phyloP scores from a whole-genome alignment of 2,329 filamentous ascomycete genomes.

The Clonostachys chloroleuca region DNA sequence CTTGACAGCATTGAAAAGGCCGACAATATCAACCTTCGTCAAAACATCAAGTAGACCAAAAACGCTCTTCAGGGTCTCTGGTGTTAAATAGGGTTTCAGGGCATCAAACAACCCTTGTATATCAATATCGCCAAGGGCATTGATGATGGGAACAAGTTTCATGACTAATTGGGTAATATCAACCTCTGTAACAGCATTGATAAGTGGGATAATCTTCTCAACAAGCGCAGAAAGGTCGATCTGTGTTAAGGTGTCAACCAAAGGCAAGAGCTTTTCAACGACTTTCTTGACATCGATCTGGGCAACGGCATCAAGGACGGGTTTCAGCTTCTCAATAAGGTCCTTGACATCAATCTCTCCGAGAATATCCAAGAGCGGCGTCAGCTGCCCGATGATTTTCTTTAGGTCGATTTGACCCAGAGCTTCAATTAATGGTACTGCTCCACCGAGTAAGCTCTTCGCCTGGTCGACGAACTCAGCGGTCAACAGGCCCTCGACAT shows the following conservation, averaged over 20 bases:
- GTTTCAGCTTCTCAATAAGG: conserved; percentile 19
- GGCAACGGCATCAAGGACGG: conserved; percentile 18
- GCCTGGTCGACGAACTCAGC: conserved; percentile 21
- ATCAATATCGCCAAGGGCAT: conserved; percentile 26
- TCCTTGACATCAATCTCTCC: conserved; percentile 25
- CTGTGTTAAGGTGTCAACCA: conserved; percentile 17
- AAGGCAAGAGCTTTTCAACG: conserved; percentile 18
- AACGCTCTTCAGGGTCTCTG: conserved; percentile 24
- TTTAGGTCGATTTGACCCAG: conserved; percentile 26
- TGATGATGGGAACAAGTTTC: conserved; percentile 34
- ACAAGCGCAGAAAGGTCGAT: conserved; percentile 20
- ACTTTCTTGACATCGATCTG: conserved; percentile 21
- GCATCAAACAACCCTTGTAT: conserved; percentile 24
- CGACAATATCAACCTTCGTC: conserved; percentile 26
- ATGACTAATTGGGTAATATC: conserved; percentile 28
- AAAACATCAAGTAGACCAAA: conserved; percentile 28
- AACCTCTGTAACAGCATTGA: conserved; percentile 27
- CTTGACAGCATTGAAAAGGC: conserved; percentile 24
- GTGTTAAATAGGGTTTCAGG: conserved; percentile 25
- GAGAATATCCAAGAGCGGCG: conserved; percentile 22
- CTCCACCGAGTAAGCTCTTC: conserved; percentile 22
- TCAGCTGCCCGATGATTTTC: conserved; percentile 19
- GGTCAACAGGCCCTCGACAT: conserved; percentile 25
- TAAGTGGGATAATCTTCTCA: conserved; percentile 20
- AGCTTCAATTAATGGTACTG: conserved; percentile 26